A percentile compares a stretch with the other conserved stretches of the same genome.
Evolutionary conservation across 306 rosid species (phyloP).

Genomic region (Gastrolobium bilobum): DNA sequence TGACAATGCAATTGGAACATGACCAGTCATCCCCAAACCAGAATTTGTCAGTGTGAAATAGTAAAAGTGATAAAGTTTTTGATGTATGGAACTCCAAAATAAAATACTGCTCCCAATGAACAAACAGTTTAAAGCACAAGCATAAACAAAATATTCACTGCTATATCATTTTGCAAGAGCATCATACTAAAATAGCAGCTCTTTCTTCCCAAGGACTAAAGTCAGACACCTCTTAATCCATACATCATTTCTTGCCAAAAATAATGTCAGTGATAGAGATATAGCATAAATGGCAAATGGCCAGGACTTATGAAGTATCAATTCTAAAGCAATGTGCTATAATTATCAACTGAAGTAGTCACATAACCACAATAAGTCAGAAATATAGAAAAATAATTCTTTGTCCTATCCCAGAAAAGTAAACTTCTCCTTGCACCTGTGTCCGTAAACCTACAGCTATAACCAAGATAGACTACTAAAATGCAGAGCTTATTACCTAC

Average conservation of each 20-base stretch:
- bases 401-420: background rate
- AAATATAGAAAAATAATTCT: background rate
- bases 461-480: background rate
- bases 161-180: background rate
- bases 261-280: background rate
- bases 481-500: background rate
- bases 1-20: background rate
- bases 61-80: background rate
- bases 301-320: background rate
- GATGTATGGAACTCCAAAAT: background rate
- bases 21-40: slow-evolving; percentile 11
- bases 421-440: background rate
- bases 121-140: background rate
- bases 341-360: slow-evolving; percentile 14
- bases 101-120: background rate
- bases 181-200: background rate
- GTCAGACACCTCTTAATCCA: background rate
- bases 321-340: background rate
- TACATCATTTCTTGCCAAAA: background rate
- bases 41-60: background rate
- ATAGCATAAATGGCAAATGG: background rate
- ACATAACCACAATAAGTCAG: background rate
- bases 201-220: background rate
- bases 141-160: background rate
- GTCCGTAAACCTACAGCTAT: background rate